phyloP scores from a whole-genome alignment of 2,329 filamentous ascomycete species.

The Venturia nashicola region DNA sequence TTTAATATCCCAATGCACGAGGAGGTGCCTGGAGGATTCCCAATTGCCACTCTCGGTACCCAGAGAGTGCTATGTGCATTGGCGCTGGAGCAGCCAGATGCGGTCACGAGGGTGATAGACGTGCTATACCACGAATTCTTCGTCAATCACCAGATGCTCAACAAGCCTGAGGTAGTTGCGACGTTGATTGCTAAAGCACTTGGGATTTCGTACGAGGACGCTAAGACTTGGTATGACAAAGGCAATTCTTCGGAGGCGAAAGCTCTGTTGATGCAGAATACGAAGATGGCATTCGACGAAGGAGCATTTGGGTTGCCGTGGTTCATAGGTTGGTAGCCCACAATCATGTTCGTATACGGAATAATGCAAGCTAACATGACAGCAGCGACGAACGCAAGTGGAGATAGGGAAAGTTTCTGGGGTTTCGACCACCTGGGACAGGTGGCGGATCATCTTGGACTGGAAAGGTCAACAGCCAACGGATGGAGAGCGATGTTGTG shows the following conservation, averaged over 20 bases:
- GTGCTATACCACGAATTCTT: constrained; percentile 41
- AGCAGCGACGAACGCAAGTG: constrained; percentile 39
- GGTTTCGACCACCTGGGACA: constrained; percentile 49
- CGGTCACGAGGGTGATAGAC: constrained; percentile 29
- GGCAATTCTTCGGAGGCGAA: constrained; percentile 32
- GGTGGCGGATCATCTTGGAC: constrained; percentile 38
- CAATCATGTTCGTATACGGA: not conserved
- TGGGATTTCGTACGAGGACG: constrained; percentile 16
- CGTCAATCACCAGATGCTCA: constrained; percentile 35
- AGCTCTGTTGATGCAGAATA: constrained; percentile 34
- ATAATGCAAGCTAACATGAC: not conserved
- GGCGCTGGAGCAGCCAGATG: constrained; percentile 27
- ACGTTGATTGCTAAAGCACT: constrained; percentile 33
- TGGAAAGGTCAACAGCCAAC: constrained; percentile 28
- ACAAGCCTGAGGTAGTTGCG: constrained; percentile 31
- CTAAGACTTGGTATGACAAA: constrained; percentile 19
- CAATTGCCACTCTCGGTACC: constrained; percentile 14
- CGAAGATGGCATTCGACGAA: constrained; percentile 36
- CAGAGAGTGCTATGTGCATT: constrained; percentile 42
- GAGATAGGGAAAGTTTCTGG: constrained; percentile 44
- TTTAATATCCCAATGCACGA: constrained; percentile 42
- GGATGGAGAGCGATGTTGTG: constrained; percentile 28
- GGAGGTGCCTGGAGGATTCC: constrained; percentile 23
- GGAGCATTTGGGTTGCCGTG: constrained; percentile 51
- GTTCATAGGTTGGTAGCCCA: constrained; percentile 30